These are phyloP conservation scores for Zasmidium cellare DNA, from an alignment of 2,329 filamentous ascomycete species.

Conservation along the genomic window DNA sequence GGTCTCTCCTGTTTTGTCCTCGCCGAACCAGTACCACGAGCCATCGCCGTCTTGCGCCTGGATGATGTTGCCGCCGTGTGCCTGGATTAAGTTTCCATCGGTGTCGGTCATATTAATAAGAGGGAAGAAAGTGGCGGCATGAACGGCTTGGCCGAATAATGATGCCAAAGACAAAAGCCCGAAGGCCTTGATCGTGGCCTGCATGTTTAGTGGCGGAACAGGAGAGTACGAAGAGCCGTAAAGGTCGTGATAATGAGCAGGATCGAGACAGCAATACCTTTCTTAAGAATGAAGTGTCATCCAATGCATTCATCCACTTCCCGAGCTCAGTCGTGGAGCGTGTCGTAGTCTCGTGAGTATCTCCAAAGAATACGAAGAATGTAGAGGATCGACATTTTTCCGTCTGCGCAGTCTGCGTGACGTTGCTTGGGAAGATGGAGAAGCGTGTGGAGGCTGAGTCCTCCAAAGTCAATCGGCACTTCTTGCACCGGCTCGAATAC, in stretches of 20 bases:
- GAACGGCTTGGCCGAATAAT: not conserved
- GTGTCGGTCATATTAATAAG: conserved; percentile 31
- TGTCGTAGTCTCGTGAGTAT: not conserved
- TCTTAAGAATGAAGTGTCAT: not conserved
- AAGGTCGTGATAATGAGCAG: not conserved
- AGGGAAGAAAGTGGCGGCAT: conserved; percentile 27
- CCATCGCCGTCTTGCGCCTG: conserved; percentile 47
- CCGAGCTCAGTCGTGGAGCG: not conserved
- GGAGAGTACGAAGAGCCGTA: not conserved
- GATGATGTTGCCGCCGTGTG: conserved; percentile 66
- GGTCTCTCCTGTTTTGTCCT: conserved; percentile 66
- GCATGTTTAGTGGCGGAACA: not conserved
- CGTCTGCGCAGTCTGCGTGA: conserved; percentile 2
- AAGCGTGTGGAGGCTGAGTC: not conserved
- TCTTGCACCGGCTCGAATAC: not conserved
- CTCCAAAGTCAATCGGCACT: not conserved
- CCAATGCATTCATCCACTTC: not conserved
- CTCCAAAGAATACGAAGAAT: not conserved
- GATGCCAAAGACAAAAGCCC: conserved; percentile 6
- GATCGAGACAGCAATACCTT: not conserved
- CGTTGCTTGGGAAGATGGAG: not conserved
- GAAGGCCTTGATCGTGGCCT: not conserved
- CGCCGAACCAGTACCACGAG: conserved; percentile 68
- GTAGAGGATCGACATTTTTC: conserved; percentile 2
- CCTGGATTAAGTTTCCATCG: conserved; percentile 60